phyloP scores from a whole-genome alignment of 2,329 filamentous ascomycete genomes.

The Alternaria dauci region DNA sequence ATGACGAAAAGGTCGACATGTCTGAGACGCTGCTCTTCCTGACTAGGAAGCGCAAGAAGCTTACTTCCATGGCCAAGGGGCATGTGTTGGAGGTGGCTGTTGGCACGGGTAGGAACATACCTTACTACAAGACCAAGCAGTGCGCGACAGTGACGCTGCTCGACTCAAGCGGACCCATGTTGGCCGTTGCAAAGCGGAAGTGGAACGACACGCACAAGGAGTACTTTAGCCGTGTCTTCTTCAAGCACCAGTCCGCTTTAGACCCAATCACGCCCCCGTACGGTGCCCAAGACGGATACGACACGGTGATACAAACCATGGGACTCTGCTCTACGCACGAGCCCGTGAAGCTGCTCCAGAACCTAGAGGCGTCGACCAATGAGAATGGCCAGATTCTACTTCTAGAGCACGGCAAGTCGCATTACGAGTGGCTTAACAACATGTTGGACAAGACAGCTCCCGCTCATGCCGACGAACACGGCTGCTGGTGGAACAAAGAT shows the following conservation, averaged over 20 bases:
- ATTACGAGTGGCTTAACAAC: conserved; percentile 58
- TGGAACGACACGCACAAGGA: conserved; percentile 55
- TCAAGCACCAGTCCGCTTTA: conserved; percentile 56
- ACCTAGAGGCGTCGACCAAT: conserved; percentile 54
- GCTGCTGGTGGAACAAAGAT: conserved; percentile 64
- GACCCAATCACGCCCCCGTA: conserved; percentile 55
- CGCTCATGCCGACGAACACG: conserved; percentile 58
- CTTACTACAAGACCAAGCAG: conserved; percentile 54
- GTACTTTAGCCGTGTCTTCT: conserved; percentile 50
- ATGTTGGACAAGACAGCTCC: conserved; percentile 57
- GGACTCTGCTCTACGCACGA: conserved; percentile 59
- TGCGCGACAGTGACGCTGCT: conserved; percentile 57
- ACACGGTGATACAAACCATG: conserved; percentile 62
- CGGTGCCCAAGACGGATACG: conserved; percentile 53
- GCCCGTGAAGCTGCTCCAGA: conserved; percentile 55
- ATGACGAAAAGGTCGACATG: conserved; percentile 58
- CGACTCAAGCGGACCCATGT: conserved; percentile 59
- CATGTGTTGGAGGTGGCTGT: conserved; percentile 60
- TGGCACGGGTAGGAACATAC: conserved; percentile 59
- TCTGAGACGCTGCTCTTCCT: conserved; percentile 56
- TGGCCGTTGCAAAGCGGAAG: conserved; percentile 58
- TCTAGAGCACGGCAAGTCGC: conserved; percentile 60
- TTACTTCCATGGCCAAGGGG: conserved; percentile 53
- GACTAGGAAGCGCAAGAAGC: conserved; percentile 50
- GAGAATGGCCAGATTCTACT: conserved; percentile 57